Evolutionary conservation across 805 yeast genomes (phyloP).

Genomic region (Metschnikowia cubensis): DNA sequence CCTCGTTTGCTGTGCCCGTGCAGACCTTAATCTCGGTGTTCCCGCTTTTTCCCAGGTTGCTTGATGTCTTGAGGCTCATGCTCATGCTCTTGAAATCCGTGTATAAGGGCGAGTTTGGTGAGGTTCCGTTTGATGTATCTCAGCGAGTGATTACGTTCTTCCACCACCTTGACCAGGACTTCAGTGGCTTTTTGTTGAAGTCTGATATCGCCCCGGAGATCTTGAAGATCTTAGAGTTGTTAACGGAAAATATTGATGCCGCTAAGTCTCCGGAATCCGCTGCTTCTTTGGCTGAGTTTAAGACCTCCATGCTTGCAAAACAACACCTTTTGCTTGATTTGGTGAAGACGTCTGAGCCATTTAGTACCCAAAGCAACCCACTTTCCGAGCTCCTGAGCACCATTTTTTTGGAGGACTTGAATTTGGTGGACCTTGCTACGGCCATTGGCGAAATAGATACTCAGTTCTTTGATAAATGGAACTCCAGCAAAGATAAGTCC

Average conservation of each 20-base stretch:
- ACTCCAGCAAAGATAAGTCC: slow-evolving; percentile 74
- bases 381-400: slow-evolving; percentile 34
- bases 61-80: slow-evolving; percentile 22
- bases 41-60: slow-evolving; percentile 37
- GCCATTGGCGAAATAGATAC: slow-evolving; percentile 67
- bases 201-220: slow-evolving; percentile 56
- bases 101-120: slow-evolving; percentile 25
- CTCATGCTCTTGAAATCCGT: slow-evolving; percentile 18
- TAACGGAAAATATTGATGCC: slow-evolving; percentile 13
- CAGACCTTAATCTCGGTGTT: slow-evolving; percentile 23
- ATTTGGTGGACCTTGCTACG: slow-evolving; percentile 52
- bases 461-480: slow-evolving; percentile 66
- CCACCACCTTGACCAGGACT: slow-evolving; percentile 52
- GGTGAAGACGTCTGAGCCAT: slow-evolving; percentile 5
- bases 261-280: neutral
- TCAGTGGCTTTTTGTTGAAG: slow-evolving; percentile 68
- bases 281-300: slow-evolving; percentile 47
- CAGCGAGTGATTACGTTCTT: slow-evolving; percentile 52
- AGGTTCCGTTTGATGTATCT: slow-evolving; percentile 30
- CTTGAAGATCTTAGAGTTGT: slow-evolving; percentile 50
- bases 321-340: slow-evolving; percentile 40
- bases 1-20: slow-evolving; percentile 11
- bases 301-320: slow-evolving; percentile 46
- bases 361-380: slow-evolving; percentile 15
- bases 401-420: slow-evolving; percentile 49